Evolutionary conservation across 2,329 filamentous ascomycete genomes (phyloP), one percentile per base, ranked within the genome.

Genomic region (Lomentospora prolificans): DNA sequence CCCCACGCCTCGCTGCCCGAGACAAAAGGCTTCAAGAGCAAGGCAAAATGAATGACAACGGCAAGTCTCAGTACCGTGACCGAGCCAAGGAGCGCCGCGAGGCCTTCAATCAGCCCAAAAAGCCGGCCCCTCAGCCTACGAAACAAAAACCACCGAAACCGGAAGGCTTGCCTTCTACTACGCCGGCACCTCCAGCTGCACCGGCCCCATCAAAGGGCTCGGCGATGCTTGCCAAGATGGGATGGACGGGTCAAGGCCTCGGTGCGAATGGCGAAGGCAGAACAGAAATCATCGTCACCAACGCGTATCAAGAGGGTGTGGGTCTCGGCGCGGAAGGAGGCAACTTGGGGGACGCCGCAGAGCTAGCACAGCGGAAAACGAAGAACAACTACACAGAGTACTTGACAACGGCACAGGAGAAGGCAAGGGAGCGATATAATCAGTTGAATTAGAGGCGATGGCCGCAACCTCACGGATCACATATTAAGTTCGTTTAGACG

Each of bases 151-250:
- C 51, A 55, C 58, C 62, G 66, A 41, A 71, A 75, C 55, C 63
- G 70, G 19, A 73, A 74, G 46, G 8, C 57, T 63, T 69, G 6
- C 55, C 58, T 14, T 64, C 67, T 27, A 61, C 62, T 17, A 65
- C 69, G 22, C 58, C 65, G 14, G 31, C 62, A 3, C 57, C 64
- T 1, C 14, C 56, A 1, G 55, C 65, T 6, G 67, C 71, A 30
- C 69, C 74, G 5, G 65, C 66, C 52, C 70, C 74, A 58, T 83
- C 81, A 33, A 87, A 85, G 66, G 84, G 85, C 10, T 82, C 82
- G 0, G 80, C 81, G 3, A 75, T 89, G 64, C 72, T 89, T 39
- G 81, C 82, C 39, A 89, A 88, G 72, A 86, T 87, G 81, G 86
- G 86, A 25, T 89, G 85, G 85, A 81, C 72, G 22, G 85, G 86